Evolutionary conservation across 2,329 filamentous ascomycete species (phyloP).

Genomic region (Penicillium concentricum): DNA sequence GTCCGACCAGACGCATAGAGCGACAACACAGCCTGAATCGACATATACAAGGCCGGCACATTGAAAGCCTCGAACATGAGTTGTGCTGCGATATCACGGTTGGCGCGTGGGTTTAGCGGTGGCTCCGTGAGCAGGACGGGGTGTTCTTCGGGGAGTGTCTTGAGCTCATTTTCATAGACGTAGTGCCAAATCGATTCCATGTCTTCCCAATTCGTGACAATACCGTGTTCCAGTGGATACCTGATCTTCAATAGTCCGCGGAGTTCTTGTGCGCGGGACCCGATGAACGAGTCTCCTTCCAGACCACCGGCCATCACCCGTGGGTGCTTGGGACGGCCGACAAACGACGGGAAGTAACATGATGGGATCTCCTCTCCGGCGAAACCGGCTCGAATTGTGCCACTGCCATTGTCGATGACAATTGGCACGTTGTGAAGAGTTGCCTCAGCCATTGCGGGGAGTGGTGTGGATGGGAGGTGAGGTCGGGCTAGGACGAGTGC

Average conservation of each 20-base stretch:
- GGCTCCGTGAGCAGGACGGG: conserved; percentile 95
- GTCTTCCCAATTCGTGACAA: conserved; percentile 99
- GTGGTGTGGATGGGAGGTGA: conserved; percentile 13
- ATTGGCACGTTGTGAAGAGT: conserved; percentile 94
- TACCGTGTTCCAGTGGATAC: conserved; percentile 94
- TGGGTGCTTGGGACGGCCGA: conserved; percentile 91
- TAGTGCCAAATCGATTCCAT: conserved; percentile 99
- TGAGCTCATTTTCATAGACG: conserved; percentile 92
- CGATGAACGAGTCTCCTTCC: conserved; percentile 96
- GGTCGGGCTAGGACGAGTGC: conserved; percentile 19
- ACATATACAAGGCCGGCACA: conserved; percentile 92
- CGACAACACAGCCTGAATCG: conserved; percentile 93
- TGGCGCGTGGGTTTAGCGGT: conserved; percentile 89
- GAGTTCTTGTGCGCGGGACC: conserved; percentile 84
- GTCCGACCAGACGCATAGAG: conserved; percentile 94
- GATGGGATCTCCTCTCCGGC: conserved; percentile 94
- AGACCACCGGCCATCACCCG: conserved; percentile 93
- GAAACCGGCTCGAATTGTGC: conserved; percentile 95
- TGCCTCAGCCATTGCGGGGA: conserved; percentile 58
- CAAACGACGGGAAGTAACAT: conserved; percentile 96
- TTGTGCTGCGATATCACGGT: conserved; percentile 93
- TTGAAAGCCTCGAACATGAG: conserved; percentile 99
- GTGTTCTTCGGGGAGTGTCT: conserved; percentile 97
- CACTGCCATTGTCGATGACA: conserved; percentile 97
- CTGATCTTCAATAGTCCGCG: conserved; percentile 91